phyloP scores from a whole-genome alignment of 352 stramenopile genomes.

The Phytophthora tentaculata region DNA sequence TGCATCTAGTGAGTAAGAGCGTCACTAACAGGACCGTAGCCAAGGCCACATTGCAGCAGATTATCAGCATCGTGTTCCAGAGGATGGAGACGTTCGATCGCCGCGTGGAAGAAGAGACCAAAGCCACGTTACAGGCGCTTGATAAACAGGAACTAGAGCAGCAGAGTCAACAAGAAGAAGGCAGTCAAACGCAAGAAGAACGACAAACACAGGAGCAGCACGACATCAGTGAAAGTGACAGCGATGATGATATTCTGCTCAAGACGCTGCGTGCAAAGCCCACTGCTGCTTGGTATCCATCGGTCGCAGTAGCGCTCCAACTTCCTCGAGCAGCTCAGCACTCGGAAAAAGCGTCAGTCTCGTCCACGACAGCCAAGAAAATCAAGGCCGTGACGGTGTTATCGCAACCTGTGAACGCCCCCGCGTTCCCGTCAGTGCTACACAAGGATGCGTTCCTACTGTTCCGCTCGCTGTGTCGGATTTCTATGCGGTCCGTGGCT shows the following conservation, averaged over 20 bases:
- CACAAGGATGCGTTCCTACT: constrained; percentile 99
- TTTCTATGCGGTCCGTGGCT: constrained; percentile 92
- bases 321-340: constrained; percentile 9
- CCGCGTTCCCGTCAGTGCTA: constrained; percentile 94
- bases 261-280: constrained; percentile 21
- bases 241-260: constrained; percentile 21
- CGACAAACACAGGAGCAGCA: constrained; percentile 25
- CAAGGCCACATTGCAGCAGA: constrained; percentile 97
- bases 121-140: constrained; percentile 57
- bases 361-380: constrained; percentile 8
- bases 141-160: constrained; percentile 42
- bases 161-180: constrained; percentile 21
- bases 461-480: constrained; percentile 96
- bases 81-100: constrained; percentile 94
- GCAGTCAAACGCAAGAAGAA: constrained; percentile 10
- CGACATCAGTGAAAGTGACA: constrained; percentile 30
- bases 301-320: constrained; percentile 46
- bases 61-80: constrained; percentile 96
- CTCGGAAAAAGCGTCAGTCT: constrained; percentile 1
- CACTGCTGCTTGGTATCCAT: constrained; percentile 49
- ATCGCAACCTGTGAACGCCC: constrained; percentile 51
- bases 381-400: constrained; percentile 14
- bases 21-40: constrained; percentile 96
- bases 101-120: constrained; percentile 75
- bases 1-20: constrained; percentile 94